These are phyloP conservation scores for Trypanosomatidae sp. DNA, from an alignment of 208 protist genomes.

Conservation along the genomic window DNA sequence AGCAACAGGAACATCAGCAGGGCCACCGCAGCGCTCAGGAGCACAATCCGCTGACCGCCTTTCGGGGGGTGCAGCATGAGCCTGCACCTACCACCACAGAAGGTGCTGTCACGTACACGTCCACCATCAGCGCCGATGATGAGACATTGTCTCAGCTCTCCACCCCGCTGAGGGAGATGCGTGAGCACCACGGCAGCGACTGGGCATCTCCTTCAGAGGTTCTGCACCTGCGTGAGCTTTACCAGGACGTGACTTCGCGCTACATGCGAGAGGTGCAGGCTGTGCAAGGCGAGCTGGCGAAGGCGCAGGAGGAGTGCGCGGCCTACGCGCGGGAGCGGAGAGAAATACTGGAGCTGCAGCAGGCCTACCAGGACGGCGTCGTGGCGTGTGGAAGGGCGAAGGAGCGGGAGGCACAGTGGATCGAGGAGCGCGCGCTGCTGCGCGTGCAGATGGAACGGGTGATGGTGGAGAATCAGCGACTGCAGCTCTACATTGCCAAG, in stretches of 20 bases:
- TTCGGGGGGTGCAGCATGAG: not conserved
- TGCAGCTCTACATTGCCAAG: conserved; percentile 48
- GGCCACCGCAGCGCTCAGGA: not conserved
- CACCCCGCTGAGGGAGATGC: not conserved
- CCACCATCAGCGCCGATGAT: conserved; percentile 1
- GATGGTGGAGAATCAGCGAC: conserved; percentile 63
- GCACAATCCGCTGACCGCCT: not conserved
- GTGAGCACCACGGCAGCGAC: conserved; percentile 17
- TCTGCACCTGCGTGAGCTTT: conserved; percentile 51
- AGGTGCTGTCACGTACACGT: conserved; percentile 1
- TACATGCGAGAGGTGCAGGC: conserved; percentile 41
- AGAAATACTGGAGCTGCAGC: conserved; percentile 31
- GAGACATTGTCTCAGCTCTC: conserved; percentile 5
- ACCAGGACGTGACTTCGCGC: conserved; percentile 28
- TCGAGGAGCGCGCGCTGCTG: conserved; percentile 59
- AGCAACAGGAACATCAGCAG: conserved; percentile 1
- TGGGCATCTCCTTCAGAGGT: conserved; percentile 83
- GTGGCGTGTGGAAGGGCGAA: conserved; percentile 25
- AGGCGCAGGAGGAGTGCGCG: conserved; percentile 26
- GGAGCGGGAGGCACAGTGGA: conserved; percentile 37
- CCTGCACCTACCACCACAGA: not conserved
- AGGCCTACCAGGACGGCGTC: conserved; percentile 43
- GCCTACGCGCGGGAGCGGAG: conserved; percentile 28
- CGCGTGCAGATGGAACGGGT: conserved; percentile 59
- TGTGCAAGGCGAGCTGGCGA: conserved; percentile 33